Base-by-base conservation (phyloP, 768 basidiomycete species). In the Leccinum uliginosum region DNA sequence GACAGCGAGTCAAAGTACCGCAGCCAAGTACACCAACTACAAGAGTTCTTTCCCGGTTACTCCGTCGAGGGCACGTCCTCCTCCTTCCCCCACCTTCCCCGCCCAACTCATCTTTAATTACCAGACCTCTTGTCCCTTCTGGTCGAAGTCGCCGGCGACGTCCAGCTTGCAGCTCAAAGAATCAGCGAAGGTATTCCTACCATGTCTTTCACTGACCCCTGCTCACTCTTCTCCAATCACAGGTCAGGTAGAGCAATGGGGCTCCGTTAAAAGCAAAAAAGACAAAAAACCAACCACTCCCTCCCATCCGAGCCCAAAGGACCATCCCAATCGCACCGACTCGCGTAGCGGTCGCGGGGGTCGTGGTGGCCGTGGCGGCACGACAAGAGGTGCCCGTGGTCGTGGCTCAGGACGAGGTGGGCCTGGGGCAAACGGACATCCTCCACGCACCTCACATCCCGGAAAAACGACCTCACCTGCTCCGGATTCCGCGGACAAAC, bases 221-320 rank as follows among this genome's bases (percentile, higher is more conserved):
- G 35, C 59, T 70, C 51, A 66, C 32, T 34, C 56, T 56, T 56
- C 44, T 54, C 34, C 24, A 57, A 32, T 54, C 50, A 51, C 68
- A 93, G 91, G 91, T 66, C 78, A 78, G 62, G 87, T 80, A 48
- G 83, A 85, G 69, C 88, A 86, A 66, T 93, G 91, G 91, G 90
- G 82, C 51, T 83, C 89, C 54, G 91, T 91, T 56, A 83, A 83
- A 60, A 86, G 83, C 72, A 93, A 91, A 82, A 93, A 91, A 77
- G 89, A 93, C 72, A 91, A 92, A 79, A 92, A 90, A 74, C 45
- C 61, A 0, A 64, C 79, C 12, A 50, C 76, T 19, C 44, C 77
- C 29, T 51, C 73, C 38, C 78, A 80, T 43, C 51, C 75, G 40
- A 60, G 66, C 45, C 69, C 84, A 50, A 88, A 84, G 72, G 82